Evolutionary conservation across 2,329 filamentous ascomycete species (phyloP), one percentile per base, ranked within the genome.

Genomic region (Colletotrichum phormii): DNA sequence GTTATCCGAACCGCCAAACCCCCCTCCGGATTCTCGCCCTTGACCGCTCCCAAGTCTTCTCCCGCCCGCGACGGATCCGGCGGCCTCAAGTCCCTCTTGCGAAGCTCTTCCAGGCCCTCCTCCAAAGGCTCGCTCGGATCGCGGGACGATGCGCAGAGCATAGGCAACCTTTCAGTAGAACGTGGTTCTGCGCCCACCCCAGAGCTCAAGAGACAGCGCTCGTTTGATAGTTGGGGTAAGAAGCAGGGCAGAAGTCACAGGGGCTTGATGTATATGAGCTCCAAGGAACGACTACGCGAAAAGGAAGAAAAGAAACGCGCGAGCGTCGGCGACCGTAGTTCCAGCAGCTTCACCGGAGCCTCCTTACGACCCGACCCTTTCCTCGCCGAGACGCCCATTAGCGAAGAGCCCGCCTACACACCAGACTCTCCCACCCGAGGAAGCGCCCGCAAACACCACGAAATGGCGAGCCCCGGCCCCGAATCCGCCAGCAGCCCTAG

Each of bases 1-100:
- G 89, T 96, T 67, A 89, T 97, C 77, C 92, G 93, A 75, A 97
- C 95, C 37, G 90, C 94, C 37, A 95, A 95, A 81, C 93, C 92
- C 8, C 94, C 94, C 0, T 94, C 93, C 63, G 94, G 93, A 66
- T 90, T 91, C 77, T 95, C 93, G 31, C 84, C 91, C 22, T 83
- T 94, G 64, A 95, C 92, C n/a, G 89, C 91, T 0, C 87, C 88
- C 71, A 91, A 86, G 42, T 49, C 42, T 74, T 90, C 85, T 33
- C 85, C 87, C 24, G 82, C 83, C 65, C 86, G 85, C 73, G 88
- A 89, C 35, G 81, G 84, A 53, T 78, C 83, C 2, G 82, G 83
- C 54, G 89, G 89, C 13, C 79, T 94, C 55, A 89, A 88, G 77
- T 89, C 88, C 54, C 87, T 93, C 54, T 84, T 94, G 58, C 87